A percentile compares a stretch with the other conserved stretches of the same genome.
These are phyloP conservation scores for Beauveria pseudobassiana DNA, from an alignment of 2,329 filamentous ascomycete species.

Conservation along the genomic window DNA sequence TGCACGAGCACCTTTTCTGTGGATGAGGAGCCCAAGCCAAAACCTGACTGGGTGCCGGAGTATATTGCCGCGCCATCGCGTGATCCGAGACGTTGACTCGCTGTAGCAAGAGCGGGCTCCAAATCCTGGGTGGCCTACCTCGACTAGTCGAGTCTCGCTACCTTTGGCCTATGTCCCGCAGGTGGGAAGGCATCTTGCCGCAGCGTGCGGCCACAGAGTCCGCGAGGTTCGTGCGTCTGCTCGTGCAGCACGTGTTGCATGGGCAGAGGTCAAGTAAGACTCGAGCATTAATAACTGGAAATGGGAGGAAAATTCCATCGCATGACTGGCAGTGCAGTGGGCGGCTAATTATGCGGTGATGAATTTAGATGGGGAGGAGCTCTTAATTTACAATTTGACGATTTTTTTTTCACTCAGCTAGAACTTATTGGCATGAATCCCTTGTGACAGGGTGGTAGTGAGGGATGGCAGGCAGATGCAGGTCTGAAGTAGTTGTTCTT, in stretches of 20 bases:
- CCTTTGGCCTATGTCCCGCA: conserved; percentile 36
- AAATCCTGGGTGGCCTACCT: conserved; percentile 41
- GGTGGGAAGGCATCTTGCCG: conserved; percentile 39
- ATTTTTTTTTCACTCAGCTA: neutral
- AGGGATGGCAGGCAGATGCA: too few species aligned
- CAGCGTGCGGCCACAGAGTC: conserved; percentile 46
- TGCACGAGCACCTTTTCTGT: conserved; percentile 31
- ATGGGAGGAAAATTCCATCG: neutral
- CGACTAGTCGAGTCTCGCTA: conserved; percentile 39
- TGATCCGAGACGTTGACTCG: conserved; percentile 19
- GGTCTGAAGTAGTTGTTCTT: neutral
- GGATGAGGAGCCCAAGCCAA: conserved; percentile 20
- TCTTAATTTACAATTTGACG: neutral
- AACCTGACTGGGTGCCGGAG: conserved; percentile 24
- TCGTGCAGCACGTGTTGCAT: conserved; percentile 40
- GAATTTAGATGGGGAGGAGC: neutral
- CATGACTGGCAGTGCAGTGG: neutral
- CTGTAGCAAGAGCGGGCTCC: conserved; percentile 40
- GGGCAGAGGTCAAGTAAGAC: conserved; percentile 32
- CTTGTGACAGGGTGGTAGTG: neutral
- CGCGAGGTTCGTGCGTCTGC: conserved; percentile 45
- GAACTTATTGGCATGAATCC: neutral
- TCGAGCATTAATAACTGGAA: neutral
- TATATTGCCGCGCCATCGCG: conserved; percentile 15
- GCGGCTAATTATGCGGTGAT: neutral